Evolutionary conservation across 148 eudicot genomes (phyloP), one percentile per base, ranked within the genome.

Genomic region (Rhododendron simsii): DNA sequence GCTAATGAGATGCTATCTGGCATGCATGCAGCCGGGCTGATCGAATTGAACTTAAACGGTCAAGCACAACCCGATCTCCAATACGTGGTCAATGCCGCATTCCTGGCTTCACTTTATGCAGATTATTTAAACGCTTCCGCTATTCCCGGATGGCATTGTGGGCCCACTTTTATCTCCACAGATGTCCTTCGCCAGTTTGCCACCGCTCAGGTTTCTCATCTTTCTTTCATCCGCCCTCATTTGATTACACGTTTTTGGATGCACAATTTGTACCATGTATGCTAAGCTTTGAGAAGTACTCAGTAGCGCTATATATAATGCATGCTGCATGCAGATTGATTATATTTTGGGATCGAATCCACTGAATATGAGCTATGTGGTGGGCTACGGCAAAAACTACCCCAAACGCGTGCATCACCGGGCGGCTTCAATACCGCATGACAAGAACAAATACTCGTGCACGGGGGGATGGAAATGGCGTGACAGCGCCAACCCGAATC

Each of bases 261-360:
- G n/a, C 30, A 1, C 45, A n/a, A 63, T 63, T 74, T 39, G 2
- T 35, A 18, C 7, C 4, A 35, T 35, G 5, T 18, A 14, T 16
- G 4, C 21, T 33, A 74, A 35, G 39, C 21, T 30, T 74, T 14
- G 78, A 14, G 44, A 13, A 14, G 44, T 74, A 74, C 44, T 33
- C 37, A 15, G 8, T 71, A 1, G 18, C 20, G 20, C 41, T 71
- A 33, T 33, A 5, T 71, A 33, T 33, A 5, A 71, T 13, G 20
- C 41, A 14, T 47, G 45, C 45, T 47, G 45, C 45, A 41, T 71
- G 76, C 89, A 95, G 96, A 91, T 95, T 45, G 87, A 94, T 73
- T 95, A 95, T 87, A 94, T 95, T 78, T 86, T 95, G 51, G 98
- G 98, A 8, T 83, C 81, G 15, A 95, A 95, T 85, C 98, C 96